Base-by-base conservation (phyloP, 345 rosid genomes). In the Mangifera indica region DNA sequence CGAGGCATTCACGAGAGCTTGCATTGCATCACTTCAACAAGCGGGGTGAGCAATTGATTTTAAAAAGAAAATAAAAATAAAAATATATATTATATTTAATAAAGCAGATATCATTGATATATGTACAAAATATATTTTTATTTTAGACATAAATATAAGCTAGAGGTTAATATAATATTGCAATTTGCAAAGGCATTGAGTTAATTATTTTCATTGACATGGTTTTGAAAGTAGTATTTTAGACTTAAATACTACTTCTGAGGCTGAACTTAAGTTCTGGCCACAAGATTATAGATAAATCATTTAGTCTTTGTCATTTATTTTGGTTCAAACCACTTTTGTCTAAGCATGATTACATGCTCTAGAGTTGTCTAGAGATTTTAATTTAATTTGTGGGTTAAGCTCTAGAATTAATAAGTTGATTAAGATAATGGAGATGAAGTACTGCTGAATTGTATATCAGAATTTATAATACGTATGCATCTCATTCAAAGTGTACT, bases 21-120 rank as follows among this genome's bases (percentile, higher is more conserved):
- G n/a, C n/a, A n/a, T n/a, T 64, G 37, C 68, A 64, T 64, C 54
- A 46, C 13, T 12, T 40, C 18, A 49, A 45, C 17, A 66, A 66
- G 44, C 24, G 15, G 9, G n/a, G 46, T 34, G 65, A 60, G 10
- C 7, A 37, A 5, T 65, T 46, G 42, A 14, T 26, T 25, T 48
- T 66, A 21, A 63, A 20, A 37, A 29, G 2, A 1, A 29, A 1
- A 29, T 29, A 29, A n/a, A n/a, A n/a, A n/a, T n/a, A n/a, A n/a
- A n/a, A n/a, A 1, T 29, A 29, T 25, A 59, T 15, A 49, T 37
- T 37, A 5, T 49, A 12, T 49, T 13, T 13, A 15, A 13, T 15
- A 49, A 49, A 14, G 53, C 53, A 49, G 20, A 17, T 15, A 14
- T 4, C 53, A 13, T n/a, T 17, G 42, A 5, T 6, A 37, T 6